Conservation (phyloP, 306 rosid species). For the Cucurbita ficifolia region DNA sequence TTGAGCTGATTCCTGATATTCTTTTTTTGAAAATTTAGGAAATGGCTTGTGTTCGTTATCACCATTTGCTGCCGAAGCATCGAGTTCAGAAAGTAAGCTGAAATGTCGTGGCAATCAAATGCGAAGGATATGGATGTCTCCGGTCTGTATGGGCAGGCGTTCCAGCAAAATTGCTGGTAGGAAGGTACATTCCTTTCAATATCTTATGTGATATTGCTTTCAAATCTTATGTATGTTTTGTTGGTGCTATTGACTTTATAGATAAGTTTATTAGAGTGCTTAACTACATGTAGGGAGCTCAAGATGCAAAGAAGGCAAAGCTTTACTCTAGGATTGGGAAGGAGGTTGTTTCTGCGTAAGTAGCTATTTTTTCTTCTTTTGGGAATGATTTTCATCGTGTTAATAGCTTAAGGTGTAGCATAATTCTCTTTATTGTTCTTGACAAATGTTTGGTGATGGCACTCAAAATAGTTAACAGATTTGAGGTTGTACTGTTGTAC, state of each 20-base stretch:
- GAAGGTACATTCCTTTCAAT: conserved; percentile 31
- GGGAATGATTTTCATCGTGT: neutral
- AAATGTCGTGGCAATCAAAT: conserved; percentile 2
- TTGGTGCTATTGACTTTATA: neutral
- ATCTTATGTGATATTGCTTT: neutral
- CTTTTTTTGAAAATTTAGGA: conserved; percentile 28
- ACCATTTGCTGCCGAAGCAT: conserved; percentile 8
- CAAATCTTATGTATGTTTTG: neutral
- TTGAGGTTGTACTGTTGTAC: neutral
- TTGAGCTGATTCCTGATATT: conserved; percentile 6
- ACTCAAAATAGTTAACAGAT: neutral
- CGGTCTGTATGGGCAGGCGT: conserved; percentile 84
- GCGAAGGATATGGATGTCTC: conserved; percentile 43
- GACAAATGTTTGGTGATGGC: neutral
- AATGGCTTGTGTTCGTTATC: conserved; percentile 21
- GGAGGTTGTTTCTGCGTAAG: conserved; percentile 92
- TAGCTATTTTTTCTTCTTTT: neutral
- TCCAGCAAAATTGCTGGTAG: conserved; percentile 89
- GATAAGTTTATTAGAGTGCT: conserved; percentile 1
- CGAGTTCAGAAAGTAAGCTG: neutral
- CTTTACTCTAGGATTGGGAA: conserved; percentile 71
- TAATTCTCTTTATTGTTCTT: neutral
- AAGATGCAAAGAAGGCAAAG: conserved; percentile 71
- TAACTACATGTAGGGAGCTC: conserved; percentile 34
- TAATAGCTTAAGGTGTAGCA: neutral